Conservation (phyloP, 2,329 filamentous ascomycete species). For the Nigrospora osmanthi region DNA sequence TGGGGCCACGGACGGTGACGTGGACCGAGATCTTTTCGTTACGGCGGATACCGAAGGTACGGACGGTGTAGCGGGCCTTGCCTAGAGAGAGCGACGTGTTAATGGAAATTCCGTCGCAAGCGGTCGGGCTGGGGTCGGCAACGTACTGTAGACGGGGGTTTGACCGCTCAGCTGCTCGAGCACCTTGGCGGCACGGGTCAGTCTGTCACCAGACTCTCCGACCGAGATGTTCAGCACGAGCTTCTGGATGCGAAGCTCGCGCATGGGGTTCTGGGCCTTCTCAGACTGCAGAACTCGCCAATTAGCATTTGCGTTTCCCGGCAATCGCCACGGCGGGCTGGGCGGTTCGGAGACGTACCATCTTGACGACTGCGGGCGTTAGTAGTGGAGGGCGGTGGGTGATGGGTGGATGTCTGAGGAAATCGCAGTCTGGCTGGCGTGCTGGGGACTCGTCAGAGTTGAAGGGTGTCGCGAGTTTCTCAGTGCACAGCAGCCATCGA, state of each 20-base stretch:
- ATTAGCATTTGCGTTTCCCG: slow-evolving; percentile 28
- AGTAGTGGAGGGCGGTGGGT: slow-evolving; percentile 29
- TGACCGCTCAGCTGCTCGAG: slow-evolving; percentile 99
- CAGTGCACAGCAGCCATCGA: too few species aligned
- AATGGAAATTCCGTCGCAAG: neutral
- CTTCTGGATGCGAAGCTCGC: slow-evolving; percentile 80
- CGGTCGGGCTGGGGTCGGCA: neutral
- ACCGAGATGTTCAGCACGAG: slow-evolving; percentile 80
- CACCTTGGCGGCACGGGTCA: slow-evolving; percentile 99
- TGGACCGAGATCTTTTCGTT: slow-evolving; percentile 99
- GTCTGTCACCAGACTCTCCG: slow-evolving; percentile 99
- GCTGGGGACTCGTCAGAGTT: too few species aligned
- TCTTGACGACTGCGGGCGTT: slow-evolving; percentile 9
- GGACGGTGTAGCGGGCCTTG: slow-evolving; percentile 99
- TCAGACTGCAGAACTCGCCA: slow-evolving; percentile 50
- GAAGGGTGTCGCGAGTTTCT: too few species aligned
- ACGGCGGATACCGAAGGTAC: slow-evolving; percentile 99
- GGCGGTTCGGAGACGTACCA: slow-evolving; percentile 1
- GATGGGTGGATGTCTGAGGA: slow-evolving; percentile 5
- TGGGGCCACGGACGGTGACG: slow-evolving; percentile 98
- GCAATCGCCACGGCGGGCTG: neutral
- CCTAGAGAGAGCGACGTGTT: slow-evolving; percentile 38
- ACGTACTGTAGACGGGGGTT: slow-evolving; percentile 97
- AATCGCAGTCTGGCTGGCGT: neutral
- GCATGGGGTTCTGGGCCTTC: slow-evolving; percentile 97